Percentiles rank a stretch among this genome's conserved stretches.
phyloP scores from a whole-genome alignment of 495 filamentous ascomycete species.

The Staphylotrichum longicolle region DNA sequence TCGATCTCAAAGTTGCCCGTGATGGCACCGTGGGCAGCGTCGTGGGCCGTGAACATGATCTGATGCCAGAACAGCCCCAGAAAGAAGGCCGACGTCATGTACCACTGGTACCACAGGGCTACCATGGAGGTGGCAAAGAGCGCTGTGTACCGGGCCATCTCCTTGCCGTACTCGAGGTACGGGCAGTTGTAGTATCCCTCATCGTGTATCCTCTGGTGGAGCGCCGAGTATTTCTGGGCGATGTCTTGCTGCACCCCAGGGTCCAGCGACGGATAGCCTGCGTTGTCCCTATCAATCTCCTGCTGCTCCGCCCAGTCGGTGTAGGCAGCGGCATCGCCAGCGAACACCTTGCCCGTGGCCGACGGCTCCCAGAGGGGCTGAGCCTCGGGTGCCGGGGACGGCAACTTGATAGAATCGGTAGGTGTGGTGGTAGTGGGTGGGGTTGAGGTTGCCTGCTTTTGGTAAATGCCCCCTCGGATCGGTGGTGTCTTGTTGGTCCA shows the following conservation, averaged over 20 bases:
- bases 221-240: conserved; percentile 69
- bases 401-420: background rate
- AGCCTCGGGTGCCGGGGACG: background rate
- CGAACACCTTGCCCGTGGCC: background rate
- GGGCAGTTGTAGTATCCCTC: conserved; percentile 83
- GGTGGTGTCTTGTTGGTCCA: conserved; percentile 91
- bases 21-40: conserved; percentile 96
- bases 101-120: conserved; percentile 71
- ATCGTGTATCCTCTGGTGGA: conserved; percentile 65
- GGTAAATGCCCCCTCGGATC: conserved; percentile 74
- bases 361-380: background rate
- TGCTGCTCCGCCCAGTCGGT: conserved; percentile 39
- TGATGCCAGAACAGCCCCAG: conserved; percentile 93
- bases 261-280: conserved; percentile 81
- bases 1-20: conserved; percentile 83
- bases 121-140: conserved; percentile 63
- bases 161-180: conserved; percentile 76
- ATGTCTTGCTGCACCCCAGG: conserved; percentile 69
- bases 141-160: conserved; percentile 69
- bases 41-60: conserved; percentile 90
- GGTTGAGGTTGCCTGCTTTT: conserved; percentile 21
- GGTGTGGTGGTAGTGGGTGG: conserved; percentile 25
- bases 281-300: conserved; percentile 70
- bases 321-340: conserved; percentile 51
- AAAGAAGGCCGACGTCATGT: conserved; percentile 66